These are phyloP conservation scores for Coccomyxa sp. DNA, from an alignment of 139 green algal species.

Conservation along the genomic window DNA sequence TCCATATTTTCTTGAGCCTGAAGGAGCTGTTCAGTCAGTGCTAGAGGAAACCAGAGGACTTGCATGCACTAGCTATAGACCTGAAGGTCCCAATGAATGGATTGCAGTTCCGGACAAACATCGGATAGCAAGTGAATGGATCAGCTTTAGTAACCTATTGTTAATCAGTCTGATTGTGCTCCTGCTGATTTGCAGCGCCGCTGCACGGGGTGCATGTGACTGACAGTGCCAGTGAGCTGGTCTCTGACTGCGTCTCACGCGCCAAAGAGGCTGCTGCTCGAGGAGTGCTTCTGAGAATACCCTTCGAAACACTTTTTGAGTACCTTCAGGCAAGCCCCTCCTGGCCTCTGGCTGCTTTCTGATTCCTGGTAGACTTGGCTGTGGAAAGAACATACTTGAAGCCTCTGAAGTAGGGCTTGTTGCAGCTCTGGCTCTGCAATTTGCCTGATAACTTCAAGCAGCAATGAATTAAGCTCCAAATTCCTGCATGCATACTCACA, in stretches of 20 bases:
- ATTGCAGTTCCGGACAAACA: too few relatives aligned
- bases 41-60: too few relatives aligned
- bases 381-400: not conserved
- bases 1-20: too few relatives aligned
- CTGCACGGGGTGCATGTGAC: conserved; percentile 5
- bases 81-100: too few relatives aligned
- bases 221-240: conserved; percentile 1
- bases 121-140: too few relatives aligned
- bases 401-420: not conserved
- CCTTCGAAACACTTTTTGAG: conserved; percentile 93
- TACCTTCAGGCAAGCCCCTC: conserved; percentile 72
- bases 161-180: too few relatives aligned
- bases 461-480: not conserved
- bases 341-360: not conserved
- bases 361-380: not conserved
- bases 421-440: not conserved
- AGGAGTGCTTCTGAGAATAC: conserved; percentile 61
- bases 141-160: too few relatives aligned
- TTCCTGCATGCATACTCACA: not conserved
- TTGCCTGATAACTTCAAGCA: not conserved
- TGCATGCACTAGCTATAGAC: too few relatives aligned
- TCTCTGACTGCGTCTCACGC: not conserved
- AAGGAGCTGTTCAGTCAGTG: too few relatives aligned
- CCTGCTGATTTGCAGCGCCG: not conserved
- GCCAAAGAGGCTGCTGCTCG: not conserved